A percentile compares a stretch with the other conserved stretches of the same genome.
Conservation (phyloP, 2,329 filamentous ascomycete species). For the Cucurbitaria berberidis region DNA sequence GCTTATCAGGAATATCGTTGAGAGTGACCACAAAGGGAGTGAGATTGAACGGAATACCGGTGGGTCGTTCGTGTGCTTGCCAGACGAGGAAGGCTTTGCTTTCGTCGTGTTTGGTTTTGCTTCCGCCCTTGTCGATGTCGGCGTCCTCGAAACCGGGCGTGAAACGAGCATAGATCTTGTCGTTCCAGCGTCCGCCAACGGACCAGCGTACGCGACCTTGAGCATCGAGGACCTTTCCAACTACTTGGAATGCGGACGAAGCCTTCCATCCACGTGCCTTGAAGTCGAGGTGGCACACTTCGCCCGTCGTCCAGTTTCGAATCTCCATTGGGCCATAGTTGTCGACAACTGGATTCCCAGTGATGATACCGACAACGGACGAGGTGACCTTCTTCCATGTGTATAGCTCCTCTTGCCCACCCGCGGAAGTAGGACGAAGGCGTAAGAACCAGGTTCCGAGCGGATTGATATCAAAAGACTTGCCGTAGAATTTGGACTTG, state of each 20-base stretch:
- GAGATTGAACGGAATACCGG: constrained; percentile 92
- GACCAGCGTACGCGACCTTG: constrained; percentile 84
- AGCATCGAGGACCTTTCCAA: constrained; percentile 82
- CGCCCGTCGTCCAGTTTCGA: constrained; percentile 95
- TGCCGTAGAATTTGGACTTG: constrained; percentile 96
- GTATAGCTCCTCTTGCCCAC: constrained; percentile 76
- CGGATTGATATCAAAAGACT: constrained; percentile 95
- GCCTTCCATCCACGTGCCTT: constrained; percentile 96
- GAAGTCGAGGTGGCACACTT: constrained; percentile 88
- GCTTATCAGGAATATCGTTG: constrained; percentile 87
- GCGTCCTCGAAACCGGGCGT: constrained; percentile 89
- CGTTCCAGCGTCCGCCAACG: constrained; percentile 95
- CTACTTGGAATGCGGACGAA: constrained; percentile 85
- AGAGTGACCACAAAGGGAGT: constrained; percentile 95
- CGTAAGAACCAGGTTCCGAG: constrained; percentile 96
- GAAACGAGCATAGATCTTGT: constrained; percentile 90
- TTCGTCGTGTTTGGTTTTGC: constrained; percentile 61
- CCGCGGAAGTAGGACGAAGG: constrained; percentile 75
- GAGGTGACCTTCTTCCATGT: constrained; percentile 99
- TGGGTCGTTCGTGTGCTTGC: constrained; percentile 82
- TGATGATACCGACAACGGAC: constrained; percentile 98
- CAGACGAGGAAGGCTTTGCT: constrained; percentile 87
- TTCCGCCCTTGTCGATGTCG: constrained; percentile 56
- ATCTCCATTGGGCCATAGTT: constrained; percentile 98
- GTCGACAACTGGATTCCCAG: constrained; percentile 93